Evolutionary conservation across 805 yeast genomes (phyloP).

Genomic region (Candida dajiaensis): DNA sequence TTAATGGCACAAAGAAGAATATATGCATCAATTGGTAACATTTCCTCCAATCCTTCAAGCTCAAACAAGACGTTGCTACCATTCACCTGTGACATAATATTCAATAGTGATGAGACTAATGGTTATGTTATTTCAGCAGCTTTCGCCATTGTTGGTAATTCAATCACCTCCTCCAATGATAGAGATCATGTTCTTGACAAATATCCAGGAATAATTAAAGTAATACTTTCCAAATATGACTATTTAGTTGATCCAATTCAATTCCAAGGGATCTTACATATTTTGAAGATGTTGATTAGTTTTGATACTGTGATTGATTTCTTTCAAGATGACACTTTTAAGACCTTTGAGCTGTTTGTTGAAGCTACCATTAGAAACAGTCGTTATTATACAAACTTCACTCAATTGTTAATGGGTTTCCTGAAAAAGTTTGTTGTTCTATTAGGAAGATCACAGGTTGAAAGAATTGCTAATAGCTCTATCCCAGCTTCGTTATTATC

Average conservation of each 20-base stretch:
- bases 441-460: slow-evolving; percentile 7
- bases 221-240: slow-evolving; percentile 12
- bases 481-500: slow-evolving; percentile 7
- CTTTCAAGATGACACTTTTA: slow-evolving; percentile 8
- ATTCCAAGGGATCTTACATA: slow-evolving; percentile 23
- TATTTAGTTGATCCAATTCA: slow-evolving; percentile 20
- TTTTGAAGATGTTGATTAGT: slow-evolving; percentile 13
- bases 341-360: slow-evolving; percentile 7
- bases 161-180: slow-evolving; percentile 14
- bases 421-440: slow-evolving; percentile 19
- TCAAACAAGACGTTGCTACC: slow-evolving; percentile 8
- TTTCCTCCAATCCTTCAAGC: slow-evolving; percentile 21
- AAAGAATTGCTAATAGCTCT: slow-evolving; percentile 1
- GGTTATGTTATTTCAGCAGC: slow-evolving; percentile 20
- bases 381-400: slow-evolving; percentile 20
- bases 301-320: slow-evolving; percentile 11
- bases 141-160: slow-evolving; percentile 20
- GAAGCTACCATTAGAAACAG: slow-evolving; percentile 20
- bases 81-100: not conserved
- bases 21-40: slow-evolving; percentile 21
- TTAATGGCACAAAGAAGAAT: slow-evolving; percentile 17
- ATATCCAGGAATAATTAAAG: slow-evolving; percentile 11
- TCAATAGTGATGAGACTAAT: slow-evolving; percentile 7
- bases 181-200: slow-evolving; percentile 9
- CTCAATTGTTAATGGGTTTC: slow-evolving; percentile 9